Evolutionary conservation across 2,329 filamentous ascomycete species (phyloP).

Genomic region (Arthrinium phaeospermum): DNA sequence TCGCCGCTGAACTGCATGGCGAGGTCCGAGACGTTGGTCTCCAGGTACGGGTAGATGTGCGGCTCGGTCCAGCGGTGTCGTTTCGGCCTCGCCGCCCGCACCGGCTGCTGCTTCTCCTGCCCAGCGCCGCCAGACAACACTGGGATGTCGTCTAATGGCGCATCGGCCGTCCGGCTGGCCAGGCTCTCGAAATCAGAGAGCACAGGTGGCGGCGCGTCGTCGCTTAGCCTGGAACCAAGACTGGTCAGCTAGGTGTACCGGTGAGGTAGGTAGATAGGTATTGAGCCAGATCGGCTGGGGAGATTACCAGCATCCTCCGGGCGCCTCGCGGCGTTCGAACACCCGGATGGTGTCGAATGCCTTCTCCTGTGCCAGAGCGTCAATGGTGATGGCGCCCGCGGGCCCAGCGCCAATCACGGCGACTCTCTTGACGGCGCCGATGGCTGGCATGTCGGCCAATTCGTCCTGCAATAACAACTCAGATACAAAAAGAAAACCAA

Average conservation of each 20-base stretch:
- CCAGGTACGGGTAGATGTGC: conserved; percentile 66
- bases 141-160: conserved; percentile 34
- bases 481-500: background rate
- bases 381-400: conserved; percentile 63
- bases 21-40: conserved; percentile 66
- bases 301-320: conserved; percentile 65
- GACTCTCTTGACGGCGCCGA: conserved; percentile 43
- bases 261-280: no score
- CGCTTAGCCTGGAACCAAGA: conserved; percentile 26
- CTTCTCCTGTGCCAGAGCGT: conserved; percentile 64
- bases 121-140: conserved; percentile 47
- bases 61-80: conserved; percentile 61
- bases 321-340: conserved; percentile 64
- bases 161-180: conserved; percentile 55
- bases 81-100: conserved; percentile 45
- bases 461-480: background rate
- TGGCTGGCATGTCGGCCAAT: background rate
- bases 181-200: conserved; percentile 53
- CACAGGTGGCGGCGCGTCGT: conserved; percentile 43
- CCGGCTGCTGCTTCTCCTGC: conserved; percentile 47
- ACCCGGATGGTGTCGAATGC: conserved; percentile 64
- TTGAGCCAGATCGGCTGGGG: background rate
- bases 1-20: conserved; percentile 68
- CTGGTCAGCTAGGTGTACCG: background rate
- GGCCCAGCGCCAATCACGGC: conserved; percentile 68